phyloP scores from a whole-genome alignment of 345 rosid genomes.

The Syzygium jambos region DNA sequence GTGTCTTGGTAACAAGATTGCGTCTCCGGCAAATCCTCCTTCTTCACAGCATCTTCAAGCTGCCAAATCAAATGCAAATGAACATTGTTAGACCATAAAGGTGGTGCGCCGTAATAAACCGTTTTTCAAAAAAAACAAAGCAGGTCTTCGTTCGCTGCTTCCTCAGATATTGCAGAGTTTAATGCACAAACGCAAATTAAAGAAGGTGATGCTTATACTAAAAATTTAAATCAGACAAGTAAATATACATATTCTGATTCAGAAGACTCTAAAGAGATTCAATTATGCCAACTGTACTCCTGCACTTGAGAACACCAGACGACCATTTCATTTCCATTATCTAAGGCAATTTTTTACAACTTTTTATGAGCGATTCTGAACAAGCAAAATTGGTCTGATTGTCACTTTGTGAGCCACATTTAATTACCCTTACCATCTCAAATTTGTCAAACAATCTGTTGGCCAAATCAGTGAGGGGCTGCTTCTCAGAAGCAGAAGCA shows the following conservation, averaged over 20 bases:
- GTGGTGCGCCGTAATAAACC: not conserved
- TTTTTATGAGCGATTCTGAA: not conserved
- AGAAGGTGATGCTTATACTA: not conserved
- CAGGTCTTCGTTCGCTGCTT: not conserved
- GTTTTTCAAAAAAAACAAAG: not conserved
- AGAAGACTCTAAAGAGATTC: not conserved
- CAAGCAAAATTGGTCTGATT: not conserved
- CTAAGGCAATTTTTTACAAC: not conserved
- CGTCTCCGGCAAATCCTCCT: constrained; percentile 39
- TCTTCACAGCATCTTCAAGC: constrained; percentile 70
- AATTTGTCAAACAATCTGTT: constrained; percentile 71
- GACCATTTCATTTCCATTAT: not conserved
- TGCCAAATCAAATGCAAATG: constrained; percentile 8
- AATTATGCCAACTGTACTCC: not conserved
- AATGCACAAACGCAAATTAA: not conserved
- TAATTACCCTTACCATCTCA: constrained; percentile 42
- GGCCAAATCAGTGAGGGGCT: constrained; percentile 65
- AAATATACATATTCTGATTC: not conserved
- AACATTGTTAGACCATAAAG: not conserved
- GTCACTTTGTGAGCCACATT: not conserved
- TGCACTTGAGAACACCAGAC: not conserved
- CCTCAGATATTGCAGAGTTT: not conserved
- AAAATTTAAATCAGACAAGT: not conserved
- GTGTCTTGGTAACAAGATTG: constrained; percentile 47
- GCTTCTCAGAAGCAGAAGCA: constrained; percentile 47